Percentiles rank a stretch among this genome's conserved stretches.
Evolutionary conservation across 2,329 filamentous ascomycete species (phyloP).

Genomic region (Ophiocordyceps polyrhachis-furcata): DNA sequence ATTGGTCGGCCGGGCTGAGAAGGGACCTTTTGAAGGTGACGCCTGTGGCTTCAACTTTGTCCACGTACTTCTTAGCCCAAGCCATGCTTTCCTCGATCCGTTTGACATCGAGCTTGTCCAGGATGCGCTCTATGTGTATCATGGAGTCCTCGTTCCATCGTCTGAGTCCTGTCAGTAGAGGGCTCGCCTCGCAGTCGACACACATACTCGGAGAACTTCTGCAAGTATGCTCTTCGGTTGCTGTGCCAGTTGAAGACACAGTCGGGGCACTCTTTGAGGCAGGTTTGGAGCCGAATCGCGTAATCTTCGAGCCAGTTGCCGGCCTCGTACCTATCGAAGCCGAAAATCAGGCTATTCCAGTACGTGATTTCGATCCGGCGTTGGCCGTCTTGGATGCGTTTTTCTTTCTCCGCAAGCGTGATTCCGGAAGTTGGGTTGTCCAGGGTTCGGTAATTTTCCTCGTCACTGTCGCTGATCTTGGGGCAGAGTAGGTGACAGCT

Average conservation of each 20-base stretch:
- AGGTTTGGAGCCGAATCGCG: constrained; percentile 33
- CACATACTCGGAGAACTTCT: constrained; percentile 40
- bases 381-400: constrained; percentile 34
- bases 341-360: constrained; percentile 49
- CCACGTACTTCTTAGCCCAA: constrained; percentile 36
- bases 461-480: constrained; percentile 41
- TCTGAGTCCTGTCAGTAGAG: constrained; percentile 11
- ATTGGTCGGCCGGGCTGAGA: constrained; percentile 24
- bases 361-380: constrained; percentile 42
- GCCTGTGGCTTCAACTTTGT: constrained; percentile 28
- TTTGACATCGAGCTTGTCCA: constrained; percentile 40
- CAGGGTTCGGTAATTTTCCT: constrained; percentile 33
- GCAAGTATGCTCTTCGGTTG: constrained; percentile 42
- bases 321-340: constrained; percentile 41
- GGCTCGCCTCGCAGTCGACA: neutral
- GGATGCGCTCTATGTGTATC: constrained; percentile 31
- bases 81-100: constrained; percentile 41
- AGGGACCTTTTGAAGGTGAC: constrained; percentile 26
- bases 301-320: constrained; percentile 43
- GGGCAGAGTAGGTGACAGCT: constrained; percentile 51
- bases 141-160: constrained; percentile 31
- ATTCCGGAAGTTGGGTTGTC: constrained; percentile 33
- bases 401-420: constrained; percentile 28
- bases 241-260: constrained; percentile 62
- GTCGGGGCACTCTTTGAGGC: constrained; percentile 45